Evolutionary conservation across 1,284 basidiomycete species (phyloP), one percentile per base, ranked within the genome.

Genomic region (Ustilago hordei): DNA sequence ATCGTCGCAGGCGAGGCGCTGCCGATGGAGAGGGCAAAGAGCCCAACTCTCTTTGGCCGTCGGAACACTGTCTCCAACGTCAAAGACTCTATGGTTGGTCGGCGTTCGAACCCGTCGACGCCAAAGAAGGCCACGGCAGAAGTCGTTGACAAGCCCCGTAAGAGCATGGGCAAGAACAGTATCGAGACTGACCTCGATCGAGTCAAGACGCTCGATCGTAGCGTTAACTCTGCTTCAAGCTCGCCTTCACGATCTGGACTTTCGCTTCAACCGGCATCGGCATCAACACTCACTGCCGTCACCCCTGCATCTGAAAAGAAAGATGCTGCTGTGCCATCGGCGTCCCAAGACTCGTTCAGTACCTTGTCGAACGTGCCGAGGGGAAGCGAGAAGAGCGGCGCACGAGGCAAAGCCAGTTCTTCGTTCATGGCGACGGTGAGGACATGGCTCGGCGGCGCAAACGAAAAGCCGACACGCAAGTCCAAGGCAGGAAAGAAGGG

Each of bases 361-460:
- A 81, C 81, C 9, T 53, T 78, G 41, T 70, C 75, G 12, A 66
- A 43, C 19, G 70, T 69, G 45, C 76, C 73, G 15, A 74, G 69
- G 32, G 71, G 65, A 4, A 74, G 67, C 54, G 72, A 79, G 54
- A 75, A 77, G 67, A 64, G 67, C 36, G 58, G 55, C 2, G 31
- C 54, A 15, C 64, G 60, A 23, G 69, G 61, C 34, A 78, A 76
- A 47, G 47, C 69, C 2, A 72, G 72, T 0, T 78, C 81, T 1
- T 82, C 75, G 0, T 82, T 83, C 71, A 75, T 83, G 45, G 62
- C 74, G 23, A 81, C 82, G 6, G 82, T 99, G 23, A 95, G 96
- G 15, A 96, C 96, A 2, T 90, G 95, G 64, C 94, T 93, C 11
- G 93, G 90, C 57, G 88, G 92, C 59, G 94, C 96, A 84, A 95